Evolutionary conservation across 2,329 filamentous ascomycete species (phyloP).

Genomic region (Trichoderma sp.): DNA sequence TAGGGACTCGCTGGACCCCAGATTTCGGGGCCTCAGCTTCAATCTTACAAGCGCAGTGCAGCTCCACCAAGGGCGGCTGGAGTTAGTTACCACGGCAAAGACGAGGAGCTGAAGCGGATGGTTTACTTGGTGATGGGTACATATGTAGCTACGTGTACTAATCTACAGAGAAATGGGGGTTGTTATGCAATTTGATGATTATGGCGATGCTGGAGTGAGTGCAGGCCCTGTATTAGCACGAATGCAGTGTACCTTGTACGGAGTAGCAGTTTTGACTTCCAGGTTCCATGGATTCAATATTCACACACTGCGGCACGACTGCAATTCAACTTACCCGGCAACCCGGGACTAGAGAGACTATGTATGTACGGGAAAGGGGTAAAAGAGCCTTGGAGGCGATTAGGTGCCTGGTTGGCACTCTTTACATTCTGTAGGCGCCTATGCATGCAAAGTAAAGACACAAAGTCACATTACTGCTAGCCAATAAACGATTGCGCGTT

Average conservation of each 20-base stretch:
- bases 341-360: not conserved
- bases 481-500: not conserved
- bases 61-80: not conserved
- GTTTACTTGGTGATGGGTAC: not conserved
- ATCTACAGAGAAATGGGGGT: not conserved
- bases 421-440: not conserved
- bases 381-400: not conserved
- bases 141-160: not conserved
- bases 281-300: not conserved
- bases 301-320: not conserved
- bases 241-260: not conserved
- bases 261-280: not conserved
- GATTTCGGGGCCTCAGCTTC: not conserved
- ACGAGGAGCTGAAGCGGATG: not conserved
- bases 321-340: not conserved
- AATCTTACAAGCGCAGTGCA: not conserved
- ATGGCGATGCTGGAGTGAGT: not conserved
- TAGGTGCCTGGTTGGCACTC: not conserved
- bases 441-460: no score
- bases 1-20: conserved; percentile 7
- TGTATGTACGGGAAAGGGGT: not conserved
- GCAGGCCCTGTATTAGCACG: not conserved
- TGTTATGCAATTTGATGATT: not conserved
- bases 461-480: not conserved
- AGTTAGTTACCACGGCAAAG: not conserved